phyloP scores from a whole-genome alignment of 148 eudicot genomes.

The Amaranthus palmeri region DNA sequence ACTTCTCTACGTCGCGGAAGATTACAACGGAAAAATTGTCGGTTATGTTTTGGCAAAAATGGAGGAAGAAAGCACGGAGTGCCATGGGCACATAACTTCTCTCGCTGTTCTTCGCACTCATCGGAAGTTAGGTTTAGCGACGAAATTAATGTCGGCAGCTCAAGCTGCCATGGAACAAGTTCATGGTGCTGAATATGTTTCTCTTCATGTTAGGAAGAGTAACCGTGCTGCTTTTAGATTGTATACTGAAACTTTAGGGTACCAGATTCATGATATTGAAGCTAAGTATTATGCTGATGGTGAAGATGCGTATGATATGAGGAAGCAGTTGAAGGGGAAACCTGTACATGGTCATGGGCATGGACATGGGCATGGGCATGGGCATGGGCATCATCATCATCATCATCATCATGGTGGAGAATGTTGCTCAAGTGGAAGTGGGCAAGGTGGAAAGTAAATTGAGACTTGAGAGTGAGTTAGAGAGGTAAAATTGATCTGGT shows the following conservation, averaged over 20 bases:
- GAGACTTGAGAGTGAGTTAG: slow-evolving; percentile 8
- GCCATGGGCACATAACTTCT: slow-evolving; percentile 92
- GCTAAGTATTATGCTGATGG: slow-evolving; percentile 94
- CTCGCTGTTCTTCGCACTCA: slow-evolving; percentile 85
- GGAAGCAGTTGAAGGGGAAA: slow-evolving; percentile 58
- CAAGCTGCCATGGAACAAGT: slow-evolving; percentile 89
- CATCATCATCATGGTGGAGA: slow-evolving; percentile 48
- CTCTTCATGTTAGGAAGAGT: slow-evolving; percentile 86
- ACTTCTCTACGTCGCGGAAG: slow-evolving; percentile 85
- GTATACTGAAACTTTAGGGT: slow-evolving; percentile 74
- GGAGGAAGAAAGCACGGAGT: slow-evolving; percentile 87
- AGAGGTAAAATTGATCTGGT: background rate
- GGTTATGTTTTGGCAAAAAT: slow-evolving; percentile 88
- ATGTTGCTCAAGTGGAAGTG: slow-evolving; percentile 32
- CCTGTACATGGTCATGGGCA: slow-evolving; percentile 14
- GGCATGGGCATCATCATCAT: slow-evolving; percentile 24
- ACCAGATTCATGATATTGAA: slow-evolving; percentile 82
- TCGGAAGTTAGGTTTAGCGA: slow-evolving; percentile 78
- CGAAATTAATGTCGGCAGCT: slow-evolving; percentile 96
- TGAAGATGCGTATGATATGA: slow-evolving; percentile 83
- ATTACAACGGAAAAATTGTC: slow-evolving; percentile 78
- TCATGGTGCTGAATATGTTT: slow-evolving; percentile 61
- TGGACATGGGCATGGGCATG: slow-evolving; percentile 29
- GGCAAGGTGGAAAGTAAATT: background rate
- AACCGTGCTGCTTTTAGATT: slow-evolving; percentile 79